phyloP scores from a whole-genome alignment of 768 basidiomycete genomes.

The Mycena latifolia region DNA sequence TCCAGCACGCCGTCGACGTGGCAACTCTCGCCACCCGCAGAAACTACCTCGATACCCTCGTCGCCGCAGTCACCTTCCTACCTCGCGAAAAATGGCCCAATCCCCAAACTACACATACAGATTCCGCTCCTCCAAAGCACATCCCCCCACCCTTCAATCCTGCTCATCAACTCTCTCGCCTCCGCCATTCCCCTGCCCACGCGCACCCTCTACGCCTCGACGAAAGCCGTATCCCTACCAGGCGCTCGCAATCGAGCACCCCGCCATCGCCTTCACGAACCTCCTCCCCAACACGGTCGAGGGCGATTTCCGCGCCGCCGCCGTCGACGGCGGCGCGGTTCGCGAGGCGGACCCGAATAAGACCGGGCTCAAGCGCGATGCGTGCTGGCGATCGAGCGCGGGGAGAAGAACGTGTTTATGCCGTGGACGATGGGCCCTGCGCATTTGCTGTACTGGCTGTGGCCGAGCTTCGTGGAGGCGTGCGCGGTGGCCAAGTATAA shows the following conservation, averaged over 20 bases:
- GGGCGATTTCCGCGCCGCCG: slow-evolving; percentile 82
- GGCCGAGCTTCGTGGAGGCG: slow-evolving; percentile 69
- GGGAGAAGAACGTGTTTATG: slow-evolving; percentile 70
- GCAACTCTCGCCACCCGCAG: slow-evolving; percentile 67
- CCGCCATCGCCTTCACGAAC: slow-evolving; percentile 70
- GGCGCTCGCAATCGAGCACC: slow-evolving; percentile 84
- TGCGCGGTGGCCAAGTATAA: slow-evolving; percentile 75
- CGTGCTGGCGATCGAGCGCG: slow-evolving; percentile 69
- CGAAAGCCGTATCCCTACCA: slow-evolving; percentile 89
- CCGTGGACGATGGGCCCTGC: slow-evolving; percentile 60
- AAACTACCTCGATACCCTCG: slow-evolving; percentile 79
- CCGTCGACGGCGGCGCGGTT: slow-evolving; percentile 69
- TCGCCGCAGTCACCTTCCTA: slow-evolving; percentile 73
- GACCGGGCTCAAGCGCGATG: slow-evolving; percentile 69
- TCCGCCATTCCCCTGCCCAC: slow-evolving; percentile 89
- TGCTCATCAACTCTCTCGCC: slow-evolving; percentile 84
- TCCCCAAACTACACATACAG: slow-evolving; percentile 54
- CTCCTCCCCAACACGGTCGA: slow-evolving; percentile 79
- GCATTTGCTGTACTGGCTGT: slow-evolving; percentile 69
- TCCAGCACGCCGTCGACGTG: slow-evolving; percentile 69
- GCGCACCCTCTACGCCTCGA: slow-evolving; percentile 84
- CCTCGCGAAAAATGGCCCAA: no score
- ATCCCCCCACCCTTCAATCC: slow-evolving; percentile 77
- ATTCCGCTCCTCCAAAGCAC: slow-evolving; percentile 79
- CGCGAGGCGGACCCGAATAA: slow-evolving; percentile 67